Evolutionary conservation across 306 rosid species (phyloP).

Genomic region (Castanea mollissima): DNA sequence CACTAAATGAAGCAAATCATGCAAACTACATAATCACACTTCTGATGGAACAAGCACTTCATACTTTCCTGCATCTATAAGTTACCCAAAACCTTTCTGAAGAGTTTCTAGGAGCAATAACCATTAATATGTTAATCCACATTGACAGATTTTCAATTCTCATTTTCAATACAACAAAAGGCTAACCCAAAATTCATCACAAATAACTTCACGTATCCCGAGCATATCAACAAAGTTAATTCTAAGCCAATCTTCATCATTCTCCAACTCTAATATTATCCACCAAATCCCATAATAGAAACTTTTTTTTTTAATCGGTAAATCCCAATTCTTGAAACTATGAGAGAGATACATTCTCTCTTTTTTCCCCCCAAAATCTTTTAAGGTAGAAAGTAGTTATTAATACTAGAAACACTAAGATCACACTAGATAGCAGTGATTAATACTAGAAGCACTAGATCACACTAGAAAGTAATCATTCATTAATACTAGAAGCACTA

Average conservation of each 20-base stretch:
- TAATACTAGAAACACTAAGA: background rate
- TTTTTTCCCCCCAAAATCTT: background rate
- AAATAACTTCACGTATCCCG: background rate
- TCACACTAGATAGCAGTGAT: background rate
- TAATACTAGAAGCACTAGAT: background rate
- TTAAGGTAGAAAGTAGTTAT: background rate
- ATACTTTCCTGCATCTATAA: background rate
- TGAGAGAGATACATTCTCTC: background rate
- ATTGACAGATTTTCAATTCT: background rate
- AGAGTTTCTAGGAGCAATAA: background rate
- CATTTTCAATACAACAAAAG: background rate
- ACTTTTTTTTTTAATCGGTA: background rate
- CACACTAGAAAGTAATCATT: background rate
- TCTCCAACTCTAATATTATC: background rate
- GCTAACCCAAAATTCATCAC: background rate
- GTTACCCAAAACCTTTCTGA: background rate
- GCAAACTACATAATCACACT: background rate
- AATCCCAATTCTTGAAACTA: background rate
- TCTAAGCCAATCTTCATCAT: background rate
- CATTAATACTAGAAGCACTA: background rate
- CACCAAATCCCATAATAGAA: background rate
- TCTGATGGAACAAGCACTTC: background rate
- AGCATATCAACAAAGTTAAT: background rate
- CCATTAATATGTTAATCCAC: background rate
- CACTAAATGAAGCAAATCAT: background rate